Conservation (phyloP, 495 filamentous ascomycete genomes). For the Lentithecium fluviatile region DNA sequence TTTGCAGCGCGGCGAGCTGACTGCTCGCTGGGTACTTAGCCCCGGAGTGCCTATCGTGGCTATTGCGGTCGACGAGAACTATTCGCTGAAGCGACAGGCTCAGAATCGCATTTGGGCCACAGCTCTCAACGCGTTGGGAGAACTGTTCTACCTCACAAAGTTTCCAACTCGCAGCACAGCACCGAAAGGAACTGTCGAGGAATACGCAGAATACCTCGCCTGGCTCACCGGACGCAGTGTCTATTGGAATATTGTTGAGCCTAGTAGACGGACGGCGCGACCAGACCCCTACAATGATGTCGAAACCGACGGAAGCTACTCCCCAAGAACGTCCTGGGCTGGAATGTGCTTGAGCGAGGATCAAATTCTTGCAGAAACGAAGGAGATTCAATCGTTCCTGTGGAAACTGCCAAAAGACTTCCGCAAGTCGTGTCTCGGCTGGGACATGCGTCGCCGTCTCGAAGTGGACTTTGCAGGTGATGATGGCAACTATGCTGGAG, state of each 20-base stretch:
- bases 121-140: conserved; percentile 85
- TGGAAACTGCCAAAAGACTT: conserved; percentile 74
- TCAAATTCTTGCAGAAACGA: conserved; percentile 71
- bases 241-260: conserved; percentile 76
- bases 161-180: conserved; percentile 53
- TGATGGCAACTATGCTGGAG: conserved; percentile 69
- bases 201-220: conserved; percentile 59
- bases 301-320: conserved; percentile 64
- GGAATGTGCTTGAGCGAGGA: conserved; percentile 67
- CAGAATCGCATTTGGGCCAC: conserved; percentile 79
- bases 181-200: conserved; percentile 39
- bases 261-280: conserved; percentile 66
- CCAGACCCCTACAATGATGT: conserved; percentile 66
- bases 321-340: conserved; percentile 66
- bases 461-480: conserved; percentile 87
- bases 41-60: conserved; percentile 90
- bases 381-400: conserved; percentile 76
- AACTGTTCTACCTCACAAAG: conserved; percentile 79
- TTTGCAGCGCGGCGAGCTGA: conserved; percentile 70
- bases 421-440: conserved; percentile 73
- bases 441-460: conserved; percentile 87
- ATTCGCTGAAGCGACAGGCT: conserved; percentile 63
- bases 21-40: conserved; percentile 81
- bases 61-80: conserved; percentile 80
- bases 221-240: conserved; percentile 78